A percentile compares a stretch with the other conserved stretches of the same genome.
phyloP scores from a whole-genome alignment of 2,329 filamentous ascomycete species.

The Neodidymelliopsis sp. region DNA sequence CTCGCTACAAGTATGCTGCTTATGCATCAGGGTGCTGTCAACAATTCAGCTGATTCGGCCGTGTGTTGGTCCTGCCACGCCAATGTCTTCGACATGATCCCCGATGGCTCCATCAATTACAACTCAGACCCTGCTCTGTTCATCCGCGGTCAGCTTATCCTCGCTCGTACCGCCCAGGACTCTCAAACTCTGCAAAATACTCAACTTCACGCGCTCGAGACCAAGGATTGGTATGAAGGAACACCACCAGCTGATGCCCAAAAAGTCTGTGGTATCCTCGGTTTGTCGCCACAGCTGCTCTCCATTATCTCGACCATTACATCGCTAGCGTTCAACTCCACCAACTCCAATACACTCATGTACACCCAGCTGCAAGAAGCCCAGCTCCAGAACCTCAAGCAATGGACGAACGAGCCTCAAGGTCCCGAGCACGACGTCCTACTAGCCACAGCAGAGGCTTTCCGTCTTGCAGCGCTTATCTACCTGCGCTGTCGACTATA shows the following conservation, averaged over 20 bases:
- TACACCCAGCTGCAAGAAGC: slow-evolving; percentile 37
- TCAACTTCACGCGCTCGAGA: slow-evolving; percentile 35
- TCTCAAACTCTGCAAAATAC: slow-evolving; percentile 29
- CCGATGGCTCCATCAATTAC: slow-evolving; percentile 29
- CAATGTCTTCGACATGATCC: slow-evolving; percentile 43
- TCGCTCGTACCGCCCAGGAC: slow-evolving; percentile 40
- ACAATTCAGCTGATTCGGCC: slow-evolving; percentile 32
- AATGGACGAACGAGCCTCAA: slow-evolving; percentile 37
- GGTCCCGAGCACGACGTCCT: slow-evolving; percentile 36
- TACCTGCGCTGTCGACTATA: slow-evolving; percentile 43
- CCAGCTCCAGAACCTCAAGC: slow-evolving; percentile 36
- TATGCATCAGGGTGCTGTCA: slow-evolving; percentile 42
- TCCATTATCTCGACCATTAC: slow-evolving; percentile 42
- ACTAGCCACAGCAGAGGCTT: slow-evolving; percentile 40
- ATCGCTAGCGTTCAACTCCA: slow-evolving; percentile 26
- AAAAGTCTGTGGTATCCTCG: slow-evolving; percentile 34
- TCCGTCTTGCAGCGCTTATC: slow-evolving; percentile 42
- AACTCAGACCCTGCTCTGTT: slow-evolving; percentile 39
- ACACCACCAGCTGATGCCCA: slow-evolving; percentile 30
- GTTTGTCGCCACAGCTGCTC: slow-evolving; percentile 41
- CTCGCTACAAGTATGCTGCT: slow-evolving; percentile 45
- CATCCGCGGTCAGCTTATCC: slow-evolving; percentile 37
- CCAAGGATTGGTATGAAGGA: slow-evolving; percentile 33
- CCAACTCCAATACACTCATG: slow-evolving; percentile 26
- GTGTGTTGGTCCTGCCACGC: slow-evolving; percentile 46